A percentile compares a stretch with the other conserved stretches of the same genome.
Conservation (phyloP, 345 rosid genomes). For the Cardamine occulta region DNA sequence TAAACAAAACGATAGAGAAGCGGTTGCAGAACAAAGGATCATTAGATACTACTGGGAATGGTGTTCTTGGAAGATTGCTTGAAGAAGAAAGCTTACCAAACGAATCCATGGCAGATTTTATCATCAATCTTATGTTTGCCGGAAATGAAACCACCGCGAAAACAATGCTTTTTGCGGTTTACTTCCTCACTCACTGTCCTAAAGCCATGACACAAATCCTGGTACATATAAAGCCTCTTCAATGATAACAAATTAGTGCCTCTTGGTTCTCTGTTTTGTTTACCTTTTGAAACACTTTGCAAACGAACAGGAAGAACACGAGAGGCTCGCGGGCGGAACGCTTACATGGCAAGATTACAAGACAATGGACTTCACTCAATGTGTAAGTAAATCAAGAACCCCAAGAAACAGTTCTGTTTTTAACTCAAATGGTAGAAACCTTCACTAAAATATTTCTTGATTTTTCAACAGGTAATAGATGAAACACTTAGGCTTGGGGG, state of each 20-base stretch:
- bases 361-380: slow-evolving; percentile 83
- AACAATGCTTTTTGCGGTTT: slow-evolving; percentile 80
- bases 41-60: slow-evolving; percentile 46
- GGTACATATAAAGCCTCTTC: slow-evolving; percentile 43
- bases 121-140: slow-evolving; percentile 83
- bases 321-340: slow-evolving; percentile 41
- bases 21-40: slow-evolving; percentile 36
- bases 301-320: slow-evolving; percentile 73
- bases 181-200: slow-evolving; percentile 76
- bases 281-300: slow-evolving; percentile 1
- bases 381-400: slow-evolving; percentile 53
- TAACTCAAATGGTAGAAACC: background rate
- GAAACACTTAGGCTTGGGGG: slow-evolving; percentile 89
- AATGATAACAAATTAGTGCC: background rate
- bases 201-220: slow-evolving; percentile 60
- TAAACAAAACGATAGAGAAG: slow-evolving; percentile 54
- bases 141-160: slow-evolving; percentile 91
- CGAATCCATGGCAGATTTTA: slow-evolving; percentile 71
- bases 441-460: background rate
- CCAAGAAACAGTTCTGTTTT: slow-evolving; percentile 16
- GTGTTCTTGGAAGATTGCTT: slow-evolving; percentile 68
- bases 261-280: slow-evolving; percentile 1
- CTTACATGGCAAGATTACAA: slow-evolving; percentile 83
- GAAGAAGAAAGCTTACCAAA: slow-evolving; percentile 73
- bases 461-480: slow-evolving; percentile 64